Percentiles rank a stretch among this genome's conserved stretches.
Conservation (phyloP, 192 early-diverging fungal species). For the Thoreauomyces humboldtii region DNA sequence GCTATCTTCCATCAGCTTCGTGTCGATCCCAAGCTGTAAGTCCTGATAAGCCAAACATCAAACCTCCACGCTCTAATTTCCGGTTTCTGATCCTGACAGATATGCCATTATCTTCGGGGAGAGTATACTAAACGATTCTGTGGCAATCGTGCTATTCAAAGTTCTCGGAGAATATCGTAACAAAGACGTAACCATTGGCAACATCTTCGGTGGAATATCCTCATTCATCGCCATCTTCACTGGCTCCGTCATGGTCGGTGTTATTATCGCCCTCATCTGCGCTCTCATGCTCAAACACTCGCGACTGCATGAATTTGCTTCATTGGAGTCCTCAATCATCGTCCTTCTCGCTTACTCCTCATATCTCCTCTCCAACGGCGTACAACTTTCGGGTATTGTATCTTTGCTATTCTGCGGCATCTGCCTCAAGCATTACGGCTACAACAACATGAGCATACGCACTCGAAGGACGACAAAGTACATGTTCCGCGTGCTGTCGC, state of each 20-base stretch:
- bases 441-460: constrained; percentile 78
- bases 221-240: constrained; percentile 82
- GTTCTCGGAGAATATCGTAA: constrained; percentile 76
- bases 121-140: constrained; percentile 93
- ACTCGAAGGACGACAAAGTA: constrained; percentile 82
- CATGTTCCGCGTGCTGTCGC: constrained; percentile 89
- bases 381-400: constrained; percentile 90
- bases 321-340: constrained; percentile 86
- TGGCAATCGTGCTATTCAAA: constrained; percentile 93
- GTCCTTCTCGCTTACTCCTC: constrained; percentile 85
- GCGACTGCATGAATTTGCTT: constrained; percentile 75
- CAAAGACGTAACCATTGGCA: constrained; percentile 50
- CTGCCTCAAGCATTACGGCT: constrained; percentile 89
- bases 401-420: constrained; percentile 91
- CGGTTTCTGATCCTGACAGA: background rate
- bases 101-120: constrained; percentile 98
- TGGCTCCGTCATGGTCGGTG: constrained; percentile 80
- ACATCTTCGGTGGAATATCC: constrained; percentile 42
- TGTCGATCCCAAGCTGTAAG: constrained; percentile 82
- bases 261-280: constrained; percentile 69
- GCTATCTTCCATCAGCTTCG: constrained; percentile 90
- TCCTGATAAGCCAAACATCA: background rate
- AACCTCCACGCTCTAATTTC: background rate
- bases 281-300: constrained; percentile 88
- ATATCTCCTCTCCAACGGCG: constrained; percentile 86